Evolutionary conservation across 2,329 filamentous ascomycete species (phyloP).

Genomic region (Periglandula ipomoeae): DNA sequence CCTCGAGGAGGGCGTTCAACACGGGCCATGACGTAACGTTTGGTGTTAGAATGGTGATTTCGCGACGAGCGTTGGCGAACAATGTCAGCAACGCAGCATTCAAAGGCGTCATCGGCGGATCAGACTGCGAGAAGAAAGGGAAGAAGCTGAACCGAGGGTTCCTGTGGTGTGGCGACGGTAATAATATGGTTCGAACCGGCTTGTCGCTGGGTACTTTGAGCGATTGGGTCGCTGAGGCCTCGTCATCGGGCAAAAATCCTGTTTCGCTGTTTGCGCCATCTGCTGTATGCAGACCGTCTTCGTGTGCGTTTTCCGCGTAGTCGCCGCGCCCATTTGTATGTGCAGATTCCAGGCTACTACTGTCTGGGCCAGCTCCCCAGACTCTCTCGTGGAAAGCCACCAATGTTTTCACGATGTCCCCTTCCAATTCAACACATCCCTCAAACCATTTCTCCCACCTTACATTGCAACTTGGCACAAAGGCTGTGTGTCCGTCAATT

Average conservation of each 20-base stretch:
- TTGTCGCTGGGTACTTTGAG: constrained; percentile 14
- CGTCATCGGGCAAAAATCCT: constrained; percentile 8
- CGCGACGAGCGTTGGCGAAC: constrained; percentile 45
- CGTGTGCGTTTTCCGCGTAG: not conserved
- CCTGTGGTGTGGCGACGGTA: constrained; percentile 65
- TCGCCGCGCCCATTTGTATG: not conserved
- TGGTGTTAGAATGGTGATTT: constrained; percentile 65
- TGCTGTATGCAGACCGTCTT: not conserved
- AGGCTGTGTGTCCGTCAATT: constrained; percentile 56
- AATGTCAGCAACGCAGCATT: constrained; percentile 56
- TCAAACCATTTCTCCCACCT: constrained; percentile 88
- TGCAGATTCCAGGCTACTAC: not conserved
- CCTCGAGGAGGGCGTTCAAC: constrained; percentile 49
- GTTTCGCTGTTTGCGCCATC: constrained; percentile 9
- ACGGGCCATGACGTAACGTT: constrained; percentile 65
- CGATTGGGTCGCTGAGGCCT: constrained; percentile 20
- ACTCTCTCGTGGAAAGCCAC: constrained; percentile 57
- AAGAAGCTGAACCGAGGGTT: constrained; percentile 56
- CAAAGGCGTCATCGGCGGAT: constrained; percentile 55
- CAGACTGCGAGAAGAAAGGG: constrained; percentile 39
- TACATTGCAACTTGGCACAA: constrained; percentile 73
- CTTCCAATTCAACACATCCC: constrained; percentile 59
- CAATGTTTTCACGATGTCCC: constrained; percentile 52
- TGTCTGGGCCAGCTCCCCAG: constrained; percentile 42
- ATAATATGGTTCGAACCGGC: constrained; percentile 47